Evolutionary conservation across 2,329 filamentous ascomycete genomes (phyloP).

Genomic region (Ustilaginoidea virens): DNA sequence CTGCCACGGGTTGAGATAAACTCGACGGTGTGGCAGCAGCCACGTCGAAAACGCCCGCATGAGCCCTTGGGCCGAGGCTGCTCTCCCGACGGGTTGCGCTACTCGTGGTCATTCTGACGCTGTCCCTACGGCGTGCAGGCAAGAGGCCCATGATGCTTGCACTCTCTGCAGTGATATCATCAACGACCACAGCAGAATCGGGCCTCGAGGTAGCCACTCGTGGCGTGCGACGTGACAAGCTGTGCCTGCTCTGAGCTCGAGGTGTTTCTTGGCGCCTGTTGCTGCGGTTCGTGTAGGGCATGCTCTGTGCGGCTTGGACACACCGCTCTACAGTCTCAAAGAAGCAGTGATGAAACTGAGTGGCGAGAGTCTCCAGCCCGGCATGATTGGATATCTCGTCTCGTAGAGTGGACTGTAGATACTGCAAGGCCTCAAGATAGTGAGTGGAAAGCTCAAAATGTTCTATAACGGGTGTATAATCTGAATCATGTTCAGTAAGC

Average conservation of each 20-base stretch:
- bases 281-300: conserved; percentile 24
- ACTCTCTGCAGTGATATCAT: conserved; percentile 23
- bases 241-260: conserved; percentile 8
- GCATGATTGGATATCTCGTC: conserved; percentile 22
- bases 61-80: conserved; percentile 11
- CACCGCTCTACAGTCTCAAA: conserved; percentile 23
- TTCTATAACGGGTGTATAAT: conserved; percentile 25
- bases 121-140: conserved; percentile 14
- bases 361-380: conserved; percentile 21
- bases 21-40: neutral
- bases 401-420: conserved; percentile 17
- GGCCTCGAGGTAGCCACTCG: conserved; percentile 15
- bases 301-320: conserved; percentile 17
- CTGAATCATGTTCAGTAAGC: conserved; percentile 7
- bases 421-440: conserved; percentile 18
- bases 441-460: conserved; percentile 22
- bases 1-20: neutral
- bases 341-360: conserved; percentile 25
- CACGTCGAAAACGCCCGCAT: neutral
- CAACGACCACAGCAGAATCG: conserved; percentile 23
- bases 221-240: conserved; percentile 8
- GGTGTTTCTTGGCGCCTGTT: conserved; percentile 21
- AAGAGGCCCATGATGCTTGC: conserved; percentile 12
- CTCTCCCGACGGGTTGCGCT: conserved; percentile 8
- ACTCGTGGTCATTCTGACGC: conserved; percentile 14